Percentiles rank a stretch among this genome's conserved stretches.
phyloP scores from a whole-genome alignment of 1,139 yeast genomes.

The Geotrichum fermentans region DNA sequence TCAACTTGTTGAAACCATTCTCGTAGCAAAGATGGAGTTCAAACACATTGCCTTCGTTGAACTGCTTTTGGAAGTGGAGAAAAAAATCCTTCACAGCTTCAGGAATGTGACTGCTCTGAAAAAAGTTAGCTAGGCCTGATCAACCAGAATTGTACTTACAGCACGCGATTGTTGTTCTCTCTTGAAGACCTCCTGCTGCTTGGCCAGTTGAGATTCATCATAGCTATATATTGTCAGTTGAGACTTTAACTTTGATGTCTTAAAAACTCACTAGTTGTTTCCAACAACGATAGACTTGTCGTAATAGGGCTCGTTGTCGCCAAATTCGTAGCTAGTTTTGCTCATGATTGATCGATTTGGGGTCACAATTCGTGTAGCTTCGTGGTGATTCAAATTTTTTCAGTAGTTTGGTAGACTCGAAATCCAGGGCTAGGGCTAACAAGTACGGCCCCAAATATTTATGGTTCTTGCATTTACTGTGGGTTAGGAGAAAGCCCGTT shows the following conservation, averaged over 20 bases:
- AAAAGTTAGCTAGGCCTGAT: not conserved
- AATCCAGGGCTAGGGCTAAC: not conserved
- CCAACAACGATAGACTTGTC: slow-evolving; percentile 21
- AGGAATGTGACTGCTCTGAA: slow-evolving; percentile 36
- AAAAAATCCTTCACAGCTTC: slow-evolving; percentile 45
- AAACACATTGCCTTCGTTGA: slow-evolving; percentile 42
- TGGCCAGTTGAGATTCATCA: slow-evolving; percentile 35
- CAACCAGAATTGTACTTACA: slow-evolving; percentile 11
- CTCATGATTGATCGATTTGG: slow-evolving; percentile 9
- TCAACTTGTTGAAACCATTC: slow-evolving; percentile 43
- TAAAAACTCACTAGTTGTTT: slow-evolving; percentile 19
- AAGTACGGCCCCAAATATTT: not conserved
- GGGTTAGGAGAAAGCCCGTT: not conserved
- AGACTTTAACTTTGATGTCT: not conserved
- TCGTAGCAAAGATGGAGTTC: slow-evolving; percentile 46
- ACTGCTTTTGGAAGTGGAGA: slow-evolving; percentile 42
- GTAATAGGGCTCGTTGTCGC: slow-evolving; percentile 18
- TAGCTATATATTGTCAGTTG: slow-evolving; percentile 22
- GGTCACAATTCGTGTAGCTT: not conserved
- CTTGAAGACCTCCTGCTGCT: slow-evolving; percentile 35
- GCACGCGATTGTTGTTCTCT: slow-evolving; percentile 28
- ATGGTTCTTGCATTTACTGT: not conserved
- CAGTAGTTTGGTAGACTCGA: not conserved
- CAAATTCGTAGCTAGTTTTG: slow-evolving; percentile 16
- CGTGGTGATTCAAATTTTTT: slow-evolving; percentile 1